Evolutionary conservation across 23 red algal genomes (phyloP), one percentile per base, ranked within the genome.

Genomic region (Gracilaria gracilis): DNA sequence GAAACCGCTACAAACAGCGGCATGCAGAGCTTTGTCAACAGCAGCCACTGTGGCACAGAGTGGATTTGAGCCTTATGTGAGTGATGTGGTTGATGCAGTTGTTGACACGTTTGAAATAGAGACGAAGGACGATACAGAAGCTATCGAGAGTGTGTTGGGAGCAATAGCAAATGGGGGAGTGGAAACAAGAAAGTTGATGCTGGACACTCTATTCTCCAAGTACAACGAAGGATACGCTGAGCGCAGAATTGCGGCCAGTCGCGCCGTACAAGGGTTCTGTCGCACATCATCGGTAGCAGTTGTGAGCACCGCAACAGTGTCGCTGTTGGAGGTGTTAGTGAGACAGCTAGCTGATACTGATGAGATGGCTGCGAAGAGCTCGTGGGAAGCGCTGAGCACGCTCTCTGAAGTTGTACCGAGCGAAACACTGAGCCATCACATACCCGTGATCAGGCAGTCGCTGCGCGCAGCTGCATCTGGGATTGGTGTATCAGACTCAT

Each of bases 281-380:
- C 57, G 81, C 21, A 33, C 32, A 31, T 73, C 65, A n/a, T 57
- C 50, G 23, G 25, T 28, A 17, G 64, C 32, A 20, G n/a, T 27
- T 23, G 71, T 89, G 12, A 62, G 25, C 24, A 59, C 21, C n/a
- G 25, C 15, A 6, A 46, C 88, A 0, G 82, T 40, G 21, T 27
- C 42, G 17, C 46, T 96, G 20, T 38, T 92, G 32, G 87, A 96
- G 29, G 64, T 89, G 23, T 40, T 93, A 38, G 73, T 96, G 21
- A 27, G 94, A 37, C 94, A 96, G 75, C 79, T 96, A 16, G 87
- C 78, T 24, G 94, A 96, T 36, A 79, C 37, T 27, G 79, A 87
- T 67, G 79, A 80, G 21, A 34, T 38, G 40, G 94, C 72, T 49
- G 88, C 83, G 12, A 79, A 27, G 34, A 69, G 33, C 20, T 37